phyloP scores from a whole-genome alignment of 441 rosid species.

The Eugenia klotzschiana region DNA sequence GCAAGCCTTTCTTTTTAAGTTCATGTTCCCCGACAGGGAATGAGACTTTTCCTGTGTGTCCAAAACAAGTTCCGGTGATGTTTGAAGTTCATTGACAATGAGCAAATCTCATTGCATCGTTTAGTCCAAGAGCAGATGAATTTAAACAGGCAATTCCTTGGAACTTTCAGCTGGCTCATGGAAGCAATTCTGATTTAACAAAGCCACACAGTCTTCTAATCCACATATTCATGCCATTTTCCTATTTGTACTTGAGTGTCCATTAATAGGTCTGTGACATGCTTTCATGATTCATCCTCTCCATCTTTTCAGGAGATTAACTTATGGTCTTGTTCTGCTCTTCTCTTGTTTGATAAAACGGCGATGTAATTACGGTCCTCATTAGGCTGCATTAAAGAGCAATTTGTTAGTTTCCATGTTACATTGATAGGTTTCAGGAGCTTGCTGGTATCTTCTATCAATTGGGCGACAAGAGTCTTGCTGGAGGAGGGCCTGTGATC shows the following conservation, averaged over 20 bases:
- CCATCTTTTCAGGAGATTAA: neutral
- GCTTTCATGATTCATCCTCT: neutral
- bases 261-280: neutral
- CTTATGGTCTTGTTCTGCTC: neutral
- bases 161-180: neutral
- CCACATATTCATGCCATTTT: neutral
- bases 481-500: slow-evolving; percentile 55
- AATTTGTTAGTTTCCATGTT: neutral
- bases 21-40: neutral
- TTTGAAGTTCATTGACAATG: neutral
- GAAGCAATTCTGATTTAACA: neutral
- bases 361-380: neutral
- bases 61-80: neutral
- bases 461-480: slow-evolving; percentile 68
- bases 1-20: neutral
- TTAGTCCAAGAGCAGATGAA: neutral
- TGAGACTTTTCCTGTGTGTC: neutral
- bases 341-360: neutral
- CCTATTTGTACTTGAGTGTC: neutral
- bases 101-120: neutral
- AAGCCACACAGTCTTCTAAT: neutral
- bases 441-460: slow-evolving; percentile 82
- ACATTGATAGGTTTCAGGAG: slow-evolving; percentile 57
- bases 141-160: neutral
- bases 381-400: neutral